Base-by-base conservation (phyloP, 148 eudicot species). In the Rhododendron williamsianum region DNA sequence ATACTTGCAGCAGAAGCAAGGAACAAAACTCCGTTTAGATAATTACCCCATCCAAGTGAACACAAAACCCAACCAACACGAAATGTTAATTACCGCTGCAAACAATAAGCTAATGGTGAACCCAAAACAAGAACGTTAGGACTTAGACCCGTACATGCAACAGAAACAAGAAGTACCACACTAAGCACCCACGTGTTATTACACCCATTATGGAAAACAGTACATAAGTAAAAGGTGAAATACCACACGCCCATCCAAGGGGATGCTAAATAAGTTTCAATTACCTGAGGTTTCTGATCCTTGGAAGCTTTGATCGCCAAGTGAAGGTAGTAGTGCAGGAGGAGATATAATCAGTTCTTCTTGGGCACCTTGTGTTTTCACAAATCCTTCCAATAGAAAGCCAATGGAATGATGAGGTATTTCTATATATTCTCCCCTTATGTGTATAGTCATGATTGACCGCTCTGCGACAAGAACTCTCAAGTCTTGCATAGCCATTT, bases 371-470 rank as follows among this genome's bases (percentile, higher is more conserved):
- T 90, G 95, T 36, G 84, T 43, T 90, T 88, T 94, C 51, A 97
- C 88, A 74, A 88, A 95, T 25, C 99, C 99, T 91, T 97, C 99
- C 84, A 97, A 87, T 38, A 97, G 71, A 77, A 97, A 87, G 54
- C 95, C 97, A 86, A 97, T 91, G 83, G 88, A 90, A 86, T 91
- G 93, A 25, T 86, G 89, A 78, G 93, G 91, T 83, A 97, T 81
- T 90, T 97, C 99, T 81, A 97, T 85, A 86, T 87, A 91, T 91
- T 95, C 98, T 51, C 97, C 98, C 71, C 95, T 93, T 78, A 93
- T 43, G 87, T 91, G 92, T 74, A 89, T 89, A 58, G 83, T 91
- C 91, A 95, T 82, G 45, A 82, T 89, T 87, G 99, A 95, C 89
- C 94, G 93, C 84, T 97, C 98, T 76, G 98, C 93, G 74, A 91